A percentile compares a stretch with the other conserved stretches of the same genome.
Evolutionary conservation across 192 early-diverging fungal species (phyloP).

Genomic region (Pilaira anomala): DNA sequence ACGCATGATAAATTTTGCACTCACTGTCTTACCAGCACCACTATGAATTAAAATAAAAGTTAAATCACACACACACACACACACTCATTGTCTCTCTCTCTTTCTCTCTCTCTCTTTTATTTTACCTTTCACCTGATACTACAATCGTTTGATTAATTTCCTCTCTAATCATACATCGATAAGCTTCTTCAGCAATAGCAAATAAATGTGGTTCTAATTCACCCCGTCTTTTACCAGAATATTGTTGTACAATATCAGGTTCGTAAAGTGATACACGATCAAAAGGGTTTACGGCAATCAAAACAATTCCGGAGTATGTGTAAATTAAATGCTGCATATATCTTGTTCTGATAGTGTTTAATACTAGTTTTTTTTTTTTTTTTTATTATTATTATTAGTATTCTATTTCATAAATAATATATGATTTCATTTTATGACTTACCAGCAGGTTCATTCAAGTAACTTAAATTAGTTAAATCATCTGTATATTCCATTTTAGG

Average conservation of each 20-base stretch:
- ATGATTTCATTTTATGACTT: too few species aligned
- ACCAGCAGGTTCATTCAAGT: slow-evolving; percentile 91
- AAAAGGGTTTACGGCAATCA: slow-evolving; percentile 98
- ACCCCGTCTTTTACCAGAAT: slow-evolving; percentile 88
- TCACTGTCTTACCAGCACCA: slow-evolving; percentile 97
- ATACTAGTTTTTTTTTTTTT: slow-evolving; percentile 49
- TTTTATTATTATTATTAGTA: background rate
- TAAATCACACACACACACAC: too few species aligned
- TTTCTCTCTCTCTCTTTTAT: background rate
- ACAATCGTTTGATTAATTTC: slow-evolving; percentile 96
- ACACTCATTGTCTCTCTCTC: too few species aligned
- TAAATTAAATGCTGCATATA: slow-evolving; percentile 94
- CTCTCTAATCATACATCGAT: slow-evolving; percentile 91
- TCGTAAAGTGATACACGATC: slow-evolving; percentile 82
- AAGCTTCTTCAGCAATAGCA: slow-evolving; percentile 97
- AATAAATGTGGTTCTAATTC: slow-evolving; percentile 98
- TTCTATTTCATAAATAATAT: background rate
- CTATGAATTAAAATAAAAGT: slow-evolving; percentile 24
- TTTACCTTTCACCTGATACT: slow-evolving; percentile 88
- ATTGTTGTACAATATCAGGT: slow-evolving; percentile 87
- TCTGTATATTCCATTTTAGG: slow-evolving; percentile 83
- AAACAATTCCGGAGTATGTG: slow-evolving; percentile 98
- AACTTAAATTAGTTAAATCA: slow-evolving; percentile 87
- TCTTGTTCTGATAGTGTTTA: slow-evolving; percentile 87
- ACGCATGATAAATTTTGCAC: slow-evolving; percentile 97